Conservation (phyloP, 208 protist species). For the Naegleria fowleri region DNA sequence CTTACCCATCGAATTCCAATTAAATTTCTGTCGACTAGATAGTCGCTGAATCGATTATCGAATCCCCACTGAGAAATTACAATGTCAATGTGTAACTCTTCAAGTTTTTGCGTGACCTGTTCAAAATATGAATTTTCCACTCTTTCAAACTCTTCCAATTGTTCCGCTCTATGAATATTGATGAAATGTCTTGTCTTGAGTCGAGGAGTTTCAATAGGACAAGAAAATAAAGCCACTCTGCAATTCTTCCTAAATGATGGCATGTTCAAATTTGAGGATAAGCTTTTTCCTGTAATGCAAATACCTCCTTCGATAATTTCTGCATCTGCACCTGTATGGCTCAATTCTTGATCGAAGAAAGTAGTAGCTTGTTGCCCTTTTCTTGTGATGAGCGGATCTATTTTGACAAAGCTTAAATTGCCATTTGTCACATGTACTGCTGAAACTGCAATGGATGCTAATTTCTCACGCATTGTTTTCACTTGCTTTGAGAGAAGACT, state of each 20-base stretch:
- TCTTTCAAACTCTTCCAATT: not conserved
- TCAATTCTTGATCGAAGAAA: not conserved
- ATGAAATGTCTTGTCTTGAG: not conserved
- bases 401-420: not conserved
- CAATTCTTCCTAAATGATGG: not conserved
- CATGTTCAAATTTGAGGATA: not conserved
- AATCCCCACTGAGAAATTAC: not conserved
- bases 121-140: not conserved
- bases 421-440: not conserved
- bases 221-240: not conserved
- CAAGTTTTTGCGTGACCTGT: not conserved
- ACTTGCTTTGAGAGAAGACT: slow-evolving; percentile 14
- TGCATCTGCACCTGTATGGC: not conserved
- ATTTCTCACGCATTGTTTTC: slow-evolving; percentile 88
- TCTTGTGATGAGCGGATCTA: not conserved
- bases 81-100: not conserved
- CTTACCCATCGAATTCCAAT: slow-evolving; percentile 97
- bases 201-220: not conserved
- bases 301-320: not conserved
- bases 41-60: not conserved
- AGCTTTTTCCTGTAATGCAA: not conserved
- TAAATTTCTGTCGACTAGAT: slow-evolving; percentile 89
- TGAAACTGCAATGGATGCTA: slow-evolving; percentile 66
- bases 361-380: not conserved
- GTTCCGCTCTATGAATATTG: not conserved